Conservation (phyloP, 345 rosid species). For the Combretum micranthum region DNA sequence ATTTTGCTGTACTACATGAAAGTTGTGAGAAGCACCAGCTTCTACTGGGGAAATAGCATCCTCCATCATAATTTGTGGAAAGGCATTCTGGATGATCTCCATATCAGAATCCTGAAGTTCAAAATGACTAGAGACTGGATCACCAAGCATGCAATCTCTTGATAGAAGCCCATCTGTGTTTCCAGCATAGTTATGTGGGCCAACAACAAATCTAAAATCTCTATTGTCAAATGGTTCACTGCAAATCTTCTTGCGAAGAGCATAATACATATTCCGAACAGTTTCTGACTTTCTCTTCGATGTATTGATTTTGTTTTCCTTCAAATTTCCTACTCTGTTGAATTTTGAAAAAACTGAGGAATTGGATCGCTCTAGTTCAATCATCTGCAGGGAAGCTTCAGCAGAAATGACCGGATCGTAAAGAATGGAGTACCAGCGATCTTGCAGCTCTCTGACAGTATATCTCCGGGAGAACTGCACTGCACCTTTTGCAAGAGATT, state of each 20-base stretch:
- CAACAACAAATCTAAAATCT: slow-evolving; percentile 47
- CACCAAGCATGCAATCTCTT: slow-evolving; percentile 29
- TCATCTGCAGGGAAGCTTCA: slow-evolving; percentile 66
- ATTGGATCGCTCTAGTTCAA: slow-evolving; percentile 48
- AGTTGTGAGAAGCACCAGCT: slow-evolving; percentile 20
- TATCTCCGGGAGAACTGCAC: slow-evolving; percentile 76
- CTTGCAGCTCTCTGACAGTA: slow-evolving; percentile 62
- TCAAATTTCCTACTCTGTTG: slow-evolving; percentile 46
- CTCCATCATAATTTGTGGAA: slow-evolving; percentile 37
- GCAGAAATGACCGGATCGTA: slow-evolving; percentile 83
- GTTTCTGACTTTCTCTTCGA: slow-evolving; percentile 68
- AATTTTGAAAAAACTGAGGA: slow-evolving; percentile 34
- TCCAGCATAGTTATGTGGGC: slow-evolving; percentile 40
- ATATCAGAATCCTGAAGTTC: slow-evolving; percentile 55
- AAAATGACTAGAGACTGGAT: slow-evolving; percentile 37
- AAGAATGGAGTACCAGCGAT: slow-evolving; percentile 85
- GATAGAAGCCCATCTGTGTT: slow-evolving; percentile 30
- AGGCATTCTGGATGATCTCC: slow-evolving; percentile 37
- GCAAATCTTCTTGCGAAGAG: slow-evolving; percentile 65
- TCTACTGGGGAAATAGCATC: slow-evolving; percentile 17
- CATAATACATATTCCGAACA: slow-evolving; percentile 52
- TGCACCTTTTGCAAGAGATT: slow-evolving; percentile 94
- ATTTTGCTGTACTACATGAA: slow-evolving; percentile 16
- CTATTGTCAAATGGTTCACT: slow-evolving; percentile 45
- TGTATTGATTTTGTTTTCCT: slow-evolving; percentile 37